These are phyloP conservation scores for Coemansia guatemalensis DNA, from an alignment of 192 early-diverging fungal genomes.

Conservation along the genomic window DNA sequence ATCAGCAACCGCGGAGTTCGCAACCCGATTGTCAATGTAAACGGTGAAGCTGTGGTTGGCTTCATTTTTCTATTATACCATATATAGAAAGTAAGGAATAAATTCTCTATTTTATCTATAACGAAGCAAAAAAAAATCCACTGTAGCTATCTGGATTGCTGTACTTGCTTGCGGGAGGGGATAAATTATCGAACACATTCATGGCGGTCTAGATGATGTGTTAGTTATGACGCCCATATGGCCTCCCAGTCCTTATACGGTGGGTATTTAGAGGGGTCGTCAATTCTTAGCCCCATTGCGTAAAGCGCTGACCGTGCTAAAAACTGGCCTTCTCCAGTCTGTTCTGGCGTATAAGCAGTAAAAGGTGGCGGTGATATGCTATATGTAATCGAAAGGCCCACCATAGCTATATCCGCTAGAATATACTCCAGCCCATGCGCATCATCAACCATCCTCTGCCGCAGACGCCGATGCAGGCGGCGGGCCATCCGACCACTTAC, in stretches of 20 bases:
- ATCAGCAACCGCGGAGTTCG: slow-evolving; percentile 1
- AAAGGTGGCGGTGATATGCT: slow-evolving; percentile 37
- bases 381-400: slow-evolving; percentile 15
- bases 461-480: slow-evolving; percentile 9
- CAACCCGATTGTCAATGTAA: neutral
- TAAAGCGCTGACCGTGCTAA: slow-evolving; percentile 16
- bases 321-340: neutral
- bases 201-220: neutral
- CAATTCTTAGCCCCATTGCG: slow-evolving; percentile 15
- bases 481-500: slow-evolving; percentile 18
- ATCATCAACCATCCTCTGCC: slow-evolving; percentile 13
- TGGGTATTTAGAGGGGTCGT: slow-evolving; percentile 18
- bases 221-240: slow-evolving; percentile 16
- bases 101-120: neutral
- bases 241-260: slow-evolving; percentile 22
- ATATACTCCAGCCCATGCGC: slow-evolving; percentile 24
- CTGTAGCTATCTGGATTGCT: neutral
- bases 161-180: neutral
- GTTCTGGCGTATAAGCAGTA: neutral
- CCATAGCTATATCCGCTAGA: slow-evolving; percentile 28
- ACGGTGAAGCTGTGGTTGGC: neutral
- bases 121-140: neutral
- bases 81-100: neutral
- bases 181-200: neutral
- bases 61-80: neutral